These are phyloP conservation scores for Tetramitus jugosus DNA, from an alignment of 208 protist genomes.

Conservation along the genomic window DNA sequence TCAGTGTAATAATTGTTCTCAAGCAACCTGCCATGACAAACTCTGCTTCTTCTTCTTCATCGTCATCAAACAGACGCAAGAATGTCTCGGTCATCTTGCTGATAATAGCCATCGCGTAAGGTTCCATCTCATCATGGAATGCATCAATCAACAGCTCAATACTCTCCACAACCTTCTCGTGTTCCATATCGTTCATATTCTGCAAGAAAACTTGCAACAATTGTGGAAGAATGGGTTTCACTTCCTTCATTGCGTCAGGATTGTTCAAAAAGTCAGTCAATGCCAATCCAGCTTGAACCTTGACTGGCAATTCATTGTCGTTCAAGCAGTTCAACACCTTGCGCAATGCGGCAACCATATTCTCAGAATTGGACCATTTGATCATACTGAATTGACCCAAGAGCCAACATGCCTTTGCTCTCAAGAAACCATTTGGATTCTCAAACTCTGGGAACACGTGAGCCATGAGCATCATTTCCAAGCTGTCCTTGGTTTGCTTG, in stretches of 20 bases:
- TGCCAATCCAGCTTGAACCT: conserved; percentile 65
- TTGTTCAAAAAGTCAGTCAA: conserved; percentile 67
- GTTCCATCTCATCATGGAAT: conserved; percentile 67
- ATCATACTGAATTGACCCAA: conserved; percentile 59
- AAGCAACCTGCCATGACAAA: background rate
- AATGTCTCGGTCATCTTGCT: no score
- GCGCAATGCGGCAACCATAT: conserved; percentile 52
- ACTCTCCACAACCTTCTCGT: conserved; percentile 70
- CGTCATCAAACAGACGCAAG: no score
- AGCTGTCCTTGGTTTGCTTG: conserved; percentile 52
- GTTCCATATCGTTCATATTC: conserved; percentile 74
- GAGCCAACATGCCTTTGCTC: conserved; percentile 61
- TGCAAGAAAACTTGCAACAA: conserved; percentile 76
- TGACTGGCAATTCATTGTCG: conserved; percentile 68
- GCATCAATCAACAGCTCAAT: conserved; percentile 68
- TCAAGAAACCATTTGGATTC: conserved; percentile 60
- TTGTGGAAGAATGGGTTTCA: conserved; percentile 68
- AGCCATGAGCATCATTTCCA: conserved; percentile 63
- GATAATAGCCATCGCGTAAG: conserved; percentile 53
- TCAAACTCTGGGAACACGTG: conserved; percentile 60
- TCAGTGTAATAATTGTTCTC: background rate
- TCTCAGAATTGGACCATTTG: conserved; percentile 54
- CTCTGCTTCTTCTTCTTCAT: background rate
- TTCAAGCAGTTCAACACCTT: conserved; percentile 59
- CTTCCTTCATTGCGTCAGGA: conserved; percentile 51